Evolutionary conservation across 2,329 filamentous ascomycete genomes (phyloP), one percentile per base, ranked within the genome.

Genomic region (Venturia asperata): DNA sequence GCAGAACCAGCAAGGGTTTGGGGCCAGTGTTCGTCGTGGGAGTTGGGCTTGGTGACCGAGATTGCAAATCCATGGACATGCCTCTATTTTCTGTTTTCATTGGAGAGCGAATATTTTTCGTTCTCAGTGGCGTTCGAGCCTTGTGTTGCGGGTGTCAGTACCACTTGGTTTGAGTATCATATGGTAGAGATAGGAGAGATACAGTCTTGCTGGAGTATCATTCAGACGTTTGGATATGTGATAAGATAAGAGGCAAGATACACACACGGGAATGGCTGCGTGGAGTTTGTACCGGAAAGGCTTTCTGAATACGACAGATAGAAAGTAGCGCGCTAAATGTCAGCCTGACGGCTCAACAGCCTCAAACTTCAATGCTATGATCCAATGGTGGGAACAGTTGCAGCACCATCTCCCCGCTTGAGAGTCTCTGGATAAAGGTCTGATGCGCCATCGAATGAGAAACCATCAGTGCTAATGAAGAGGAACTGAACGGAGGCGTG

Each of bases 11-110:
- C 68, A 71, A 5, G 75, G 72, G 15, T 77, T 75, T 69, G 80
- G 79, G 13, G 76, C 77, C 30, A 75, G 72, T n/a, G 78, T 77
- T 1, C 73, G 80, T 67, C 77, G 78, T 68, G 80, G 80, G 30
- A 80, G 78, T 72, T 82, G 80, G 80, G 80, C 78, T n/a, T 70
- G 68, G 67, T 72, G 65, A 66, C 27, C 37, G 11, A 34, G 27
- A 15, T 45, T 61, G 60, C 19, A 10, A 15, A 21, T 34, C 10
- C 15, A 19, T 58, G 52, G 27, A 1, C 9, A 19, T 19, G 9
- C 10, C 10, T 15, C 52, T n/a, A 15, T 3, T 58, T 58, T 37
- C 3, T 58, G 5, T 58, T 58, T 58, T 37, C 5, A 37, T 37
- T 58, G 17, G 52, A 58, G 30, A 37, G 30, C 27, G 19, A 34